Evolutionary conservation across 1,139 yeast genomes (phyloP), one percentile per base, ranked within the genome.

Genomic region (Chernovozyma aurita): DNA sequence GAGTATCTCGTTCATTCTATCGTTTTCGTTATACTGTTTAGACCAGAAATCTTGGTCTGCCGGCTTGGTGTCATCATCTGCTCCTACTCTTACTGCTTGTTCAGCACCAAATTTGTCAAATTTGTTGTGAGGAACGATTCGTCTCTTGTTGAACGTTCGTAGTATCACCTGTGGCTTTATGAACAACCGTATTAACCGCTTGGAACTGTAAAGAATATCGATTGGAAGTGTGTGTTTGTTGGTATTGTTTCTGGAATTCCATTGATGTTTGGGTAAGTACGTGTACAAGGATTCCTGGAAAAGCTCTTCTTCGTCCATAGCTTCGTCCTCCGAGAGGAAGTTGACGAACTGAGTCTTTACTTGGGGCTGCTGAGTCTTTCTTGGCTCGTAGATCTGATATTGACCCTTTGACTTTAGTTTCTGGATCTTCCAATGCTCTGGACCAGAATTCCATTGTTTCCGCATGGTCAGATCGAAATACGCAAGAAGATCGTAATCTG

Each of bases 1-100:
- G 5, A 43, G 33, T n/a, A 46, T 40, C 24, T 47, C 50, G 16
- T 43, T 46, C 31, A 49, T 30, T 13, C 46, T 32, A 22, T 41
- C 43, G 15, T 32, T 30, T 18, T 40, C 44, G 15, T 28, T 26
- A 30, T 43, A 45, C 28, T 38, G 34, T 18, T 43, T 32, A 11
- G 46, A 30, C 44, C 44, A 45, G 26, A 33, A 45, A 16, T 37
- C 36, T 31, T 42, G 41, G 30, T 45, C 42, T 1, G 47, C 47
- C 9, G 22, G 22, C 6, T 6, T 20, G 22, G 9, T 7, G 9
- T 20, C 22, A 20, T 20, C 22, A 7, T 6, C 9, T 7, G 9
- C 8, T 20, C 22, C 22, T n/a, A n/a, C n/a, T n/a, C n/a, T n/a
- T n/a, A n/a, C n/a, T n/a, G n/a, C n/a, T n/a, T n/a, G n/a, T n/a